These are phyloP conservation scores for Boletus reticuloceps DNA, from an alignment of 768 basidiomycete genomes.

Conservation along the genomic window DNA sequence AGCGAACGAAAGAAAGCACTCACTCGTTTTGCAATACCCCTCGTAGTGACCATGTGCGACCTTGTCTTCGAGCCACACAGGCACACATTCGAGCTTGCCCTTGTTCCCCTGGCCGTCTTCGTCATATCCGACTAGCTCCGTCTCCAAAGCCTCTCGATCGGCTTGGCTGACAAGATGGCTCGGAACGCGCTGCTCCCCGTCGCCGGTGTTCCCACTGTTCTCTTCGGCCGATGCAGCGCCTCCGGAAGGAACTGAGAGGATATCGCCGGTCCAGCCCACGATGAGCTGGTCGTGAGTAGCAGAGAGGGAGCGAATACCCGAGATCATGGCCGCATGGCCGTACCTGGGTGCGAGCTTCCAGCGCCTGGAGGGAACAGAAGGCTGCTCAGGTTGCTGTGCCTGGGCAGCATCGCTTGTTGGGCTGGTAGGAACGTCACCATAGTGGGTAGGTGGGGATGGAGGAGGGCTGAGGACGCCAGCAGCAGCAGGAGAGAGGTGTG, in stretches of 20 bases:
- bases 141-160: slow-evolving; percentile 66
- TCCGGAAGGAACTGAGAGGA: slow-evolving; percentile 48
- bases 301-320: slow-evolving; percentile 83
- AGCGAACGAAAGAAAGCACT: slow-evolving; percentile 30
- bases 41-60: slow-evolving; percentile 94
- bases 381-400: slow-evolving; percentile 1
- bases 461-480: slow-evolving; percentile 69
- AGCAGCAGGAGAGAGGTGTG: slow-evolving; percentile 28
- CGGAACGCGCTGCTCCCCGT: slow-evolving; percentile 40
- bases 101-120: slow-evolving; percentile 34
- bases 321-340: slow-evolving; percentile 94
- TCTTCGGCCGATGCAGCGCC: slow-evolving; percentile 28
- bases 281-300: slow-evolving; percentile 87
- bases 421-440: slow-evolving; percentile 45
- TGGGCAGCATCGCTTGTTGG: slow-evolving; percentile 19
- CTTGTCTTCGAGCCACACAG: slow-evolving; percentile 89
- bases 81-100: slow-evolving; percentile 70
- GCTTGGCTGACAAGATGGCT: slow-evolving; percentile 50
- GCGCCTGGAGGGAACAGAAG: slow-evolving; percentile 25
- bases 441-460: slow-evolving; percentile 66
- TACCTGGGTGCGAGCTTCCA: slow-evolving; percentile 83
- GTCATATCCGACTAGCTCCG: slow-evolving; percentile 58
- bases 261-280: slow-evolving; percentile 93
- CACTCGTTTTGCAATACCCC: slow-evolving; percentile 96
- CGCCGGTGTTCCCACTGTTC: slow-evolving; percentile 3